Percentiles rank a stretch among this genome's conserved stretches.
Conservation (phyloP, 163 green algal species). For the Volvox carteri region DNA sequence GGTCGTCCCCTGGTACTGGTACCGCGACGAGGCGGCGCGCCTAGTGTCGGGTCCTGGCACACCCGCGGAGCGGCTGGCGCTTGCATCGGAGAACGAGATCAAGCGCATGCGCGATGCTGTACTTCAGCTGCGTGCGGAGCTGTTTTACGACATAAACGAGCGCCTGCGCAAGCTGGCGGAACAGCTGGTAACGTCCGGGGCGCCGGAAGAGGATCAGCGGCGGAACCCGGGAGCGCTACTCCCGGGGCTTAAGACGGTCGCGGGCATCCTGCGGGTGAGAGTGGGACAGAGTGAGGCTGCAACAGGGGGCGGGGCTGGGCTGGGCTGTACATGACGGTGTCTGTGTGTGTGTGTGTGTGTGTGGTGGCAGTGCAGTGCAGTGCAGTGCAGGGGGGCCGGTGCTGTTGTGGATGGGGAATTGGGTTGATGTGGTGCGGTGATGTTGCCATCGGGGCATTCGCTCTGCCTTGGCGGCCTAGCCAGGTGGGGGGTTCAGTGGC, state of each 20-base stretch:
- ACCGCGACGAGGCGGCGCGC: slow-evolving; percentile 53
- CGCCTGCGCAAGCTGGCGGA: slow-evolving; percentile 35
- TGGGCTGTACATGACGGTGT: no score
- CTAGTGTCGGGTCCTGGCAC: slow-evolving; percentile 45
- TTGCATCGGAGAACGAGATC: slow-evolving; percentile 48
- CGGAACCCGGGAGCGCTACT: slow-evolving; percentile 20
- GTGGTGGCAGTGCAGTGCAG: no score
- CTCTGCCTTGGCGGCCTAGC: no score
- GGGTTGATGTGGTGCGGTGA: no score
- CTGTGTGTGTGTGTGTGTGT: no score
- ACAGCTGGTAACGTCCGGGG: slow-evolving; percentile 28
- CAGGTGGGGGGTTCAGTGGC: no score
- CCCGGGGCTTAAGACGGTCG: slow-evolving; percentile 41
- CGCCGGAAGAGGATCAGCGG: slow-evolving; percentile 37
- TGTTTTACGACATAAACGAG: slow-evolving; percentile 60
- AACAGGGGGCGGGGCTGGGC: no score
- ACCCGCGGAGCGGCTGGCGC: slow-evolving; percentile 42
- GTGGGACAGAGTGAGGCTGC: background rate
- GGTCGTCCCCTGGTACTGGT: slow-evolving; percentile 62
- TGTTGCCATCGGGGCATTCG: no score
- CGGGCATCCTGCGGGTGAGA: slow-evolving; percentile 39
- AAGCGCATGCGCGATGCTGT: slow-evolving; percentile 55
- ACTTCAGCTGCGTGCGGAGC: slow-evolving; percentile 49
- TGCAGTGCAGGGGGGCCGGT: no score
- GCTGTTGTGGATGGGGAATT: no score